These are phyloP conservation scores for Salix udensis DNA, from an alignment of 345 rosid species.

Conservation along the genomic window DNA sequence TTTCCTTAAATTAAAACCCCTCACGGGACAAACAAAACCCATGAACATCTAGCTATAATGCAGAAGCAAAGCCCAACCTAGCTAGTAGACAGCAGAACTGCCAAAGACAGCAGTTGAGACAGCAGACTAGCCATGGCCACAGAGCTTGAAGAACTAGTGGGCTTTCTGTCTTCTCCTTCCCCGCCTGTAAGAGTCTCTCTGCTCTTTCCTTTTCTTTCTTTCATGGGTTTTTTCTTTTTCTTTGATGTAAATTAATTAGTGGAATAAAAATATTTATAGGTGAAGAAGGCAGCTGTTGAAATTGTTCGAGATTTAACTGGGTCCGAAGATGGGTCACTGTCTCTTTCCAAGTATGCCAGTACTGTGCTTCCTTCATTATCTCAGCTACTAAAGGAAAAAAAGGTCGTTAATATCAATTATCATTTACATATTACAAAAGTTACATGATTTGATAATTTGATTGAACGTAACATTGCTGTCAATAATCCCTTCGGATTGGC, in stretches of 20 bases:
- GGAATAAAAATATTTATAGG: slow-evolving; percentile 30
- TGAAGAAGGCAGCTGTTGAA: slow-evolving; percentile 82
- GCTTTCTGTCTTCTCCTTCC: slow-evolving; percentile 65
- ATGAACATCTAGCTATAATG: background rate
- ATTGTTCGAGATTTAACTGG: slow-evolving; percentile 83
- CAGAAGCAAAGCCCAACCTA: background rate
- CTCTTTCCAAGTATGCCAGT: slow-evolving; percentile 53
- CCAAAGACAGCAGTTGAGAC: background rate
- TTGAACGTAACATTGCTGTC: background rate
- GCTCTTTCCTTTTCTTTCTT: background rate
- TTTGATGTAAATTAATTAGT: background rate
- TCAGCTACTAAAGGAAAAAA: slow-evolving; percentile 56
- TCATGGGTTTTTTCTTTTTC: background rate
- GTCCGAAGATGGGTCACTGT: slow-evolving; percentile 68
- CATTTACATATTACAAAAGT: background rate
- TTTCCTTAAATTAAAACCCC: background rate
- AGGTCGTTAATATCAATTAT: slow-evolving; percentile 36
- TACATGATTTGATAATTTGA: background rate
- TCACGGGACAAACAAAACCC: background rate
- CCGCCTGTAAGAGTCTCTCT: slow-evolving; percentile 43
- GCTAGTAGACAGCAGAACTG: background rate
- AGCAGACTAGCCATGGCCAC: slow-evolving; percentile 56
- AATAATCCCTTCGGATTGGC: background rate
- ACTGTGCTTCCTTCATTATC: slow-evolving; percentile 53
- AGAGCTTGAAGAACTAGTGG: slow-evolving; percentile 80